A percentile compares a stretch with the other conserved stretches of the same genome.
Evolutionary conservation across 768 basidiomycete species (phyloP).

Genomic region (Sutorius australiensis): DNA sequence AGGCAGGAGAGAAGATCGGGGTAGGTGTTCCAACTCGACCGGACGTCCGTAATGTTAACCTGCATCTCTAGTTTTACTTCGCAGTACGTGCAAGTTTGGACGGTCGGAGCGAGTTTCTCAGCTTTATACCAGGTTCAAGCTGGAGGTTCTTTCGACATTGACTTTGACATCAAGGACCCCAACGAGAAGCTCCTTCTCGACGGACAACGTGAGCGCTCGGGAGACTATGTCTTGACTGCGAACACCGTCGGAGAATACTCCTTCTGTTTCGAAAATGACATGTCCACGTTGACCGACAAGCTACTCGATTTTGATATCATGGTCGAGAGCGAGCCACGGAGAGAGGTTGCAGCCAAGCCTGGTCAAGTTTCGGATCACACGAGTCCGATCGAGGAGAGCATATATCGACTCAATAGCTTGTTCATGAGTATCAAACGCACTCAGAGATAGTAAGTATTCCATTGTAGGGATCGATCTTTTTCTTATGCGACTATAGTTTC

Average conservation of each 20-base stretch:
- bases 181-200: slow-evolving; percentile 84
- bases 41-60: slow-evolving; percentile 7
- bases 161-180: slow-evolving; percentile 91
- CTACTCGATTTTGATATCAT: slow-evolving; percentile 95
- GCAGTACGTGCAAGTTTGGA: slow-evolving; percentile 56
- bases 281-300: slow-evolving; percentile 91
- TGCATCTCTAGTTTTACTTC: slow-evolving; percentile 78
- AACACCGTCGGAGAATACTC: slow-evolving; percentile 87
- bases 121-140: slow-evolving; percentile 72
- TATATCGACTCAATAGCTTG: slow-evolving; percentile 85
- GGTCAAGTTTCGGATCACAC: slow-evolving; percentile 92
- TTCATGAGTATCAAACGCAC: slow-evolving; percentile 86
- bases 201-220: slow-evolving; percentile 85
- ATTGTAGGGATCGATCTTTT: neutral
- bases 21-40: slow-evolving; percentile 41
- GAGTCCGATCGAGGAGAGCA: slow-evolving; percentile 89
- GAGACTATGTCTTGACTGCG: slow-evolving; percentile 96
- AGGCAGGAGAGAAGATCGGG: slow-evolving; percentile 87
- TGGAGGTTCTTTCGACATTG: slow-evolving; percentile 94
- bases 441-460: slow-evolving; percentile 79
- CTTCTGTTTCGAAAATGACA: slow-evolving; percentile 99
- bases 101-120: neutral
- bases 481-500: slow-evolving; percentile 51
- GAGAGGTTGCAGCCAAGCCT: slow-evolving; percentile 84
- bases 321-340: slow-evolving; percentile 95